A percentile compares a stretch with the other conserved stretches of the same genome.
Conservation (phyloP, 257 asterid species). For the Nicotiana attenuata region DNA sequence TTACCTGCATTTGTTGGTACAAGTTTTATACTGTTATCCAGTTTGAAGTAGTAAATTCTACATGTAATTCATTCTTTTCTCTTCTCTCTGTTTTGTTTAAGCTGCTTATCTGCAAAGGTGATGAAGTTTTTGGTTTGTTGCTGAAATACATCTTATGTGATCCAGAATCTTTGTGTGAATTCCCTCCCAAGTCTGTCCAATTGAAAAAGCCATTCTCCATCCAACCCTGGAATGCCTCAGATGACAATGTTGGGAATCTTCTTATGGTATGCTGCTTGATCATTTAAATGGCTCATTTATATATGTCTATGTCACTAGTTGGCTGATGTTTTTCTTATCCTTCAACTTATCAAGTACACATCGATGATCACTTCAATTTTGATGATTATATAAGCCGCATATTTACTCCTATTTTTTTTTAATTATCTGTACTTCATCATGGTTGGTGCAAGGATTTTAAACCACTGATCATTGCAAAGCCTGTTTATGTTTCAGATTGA, state of each 20-base stretch:
- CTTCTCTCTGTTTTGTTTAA: neutral
- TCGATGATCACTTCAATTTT: neutral
- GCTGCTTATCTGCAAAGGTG: neutral
- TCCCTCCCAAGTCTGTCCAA: constrained; percentile 81
- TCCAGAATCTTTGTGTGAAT: constrained; percentile 77
- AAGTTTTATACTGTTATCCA: neutral
- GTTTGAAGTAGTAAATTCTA: neutral
- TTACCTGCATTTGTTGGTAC: neutral
- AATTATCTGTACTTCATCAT: neutral
- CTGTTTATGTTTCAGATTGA: neutral
- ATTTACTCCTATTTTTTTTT: neutral
- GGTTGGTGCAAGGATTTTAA: neutral
- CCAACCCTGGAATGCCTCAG: constrained; percentile 89
- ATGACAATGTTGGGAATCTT: constrained; percentile 88
- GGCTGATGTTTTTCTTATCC: neutral
- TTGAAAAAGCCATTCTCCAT: constrained; percentile 72
- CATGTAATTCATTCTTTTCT: neutral
- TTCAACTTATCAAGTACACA: neutral
- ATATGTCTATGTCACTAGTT: neutral
- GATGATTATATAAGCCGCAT: neutral
- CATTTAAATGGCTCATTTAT: neutral
- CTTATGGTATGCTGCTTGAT: constrained; percentile 60
- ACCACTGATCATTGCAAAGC: neutral
- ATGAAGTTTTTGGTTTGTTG: neutral
- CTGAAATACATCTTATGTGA: constrained; percentile 14